Conservation (phyloP, 73 alveolate species). For the Tetrahymena elliotti region DNA sequence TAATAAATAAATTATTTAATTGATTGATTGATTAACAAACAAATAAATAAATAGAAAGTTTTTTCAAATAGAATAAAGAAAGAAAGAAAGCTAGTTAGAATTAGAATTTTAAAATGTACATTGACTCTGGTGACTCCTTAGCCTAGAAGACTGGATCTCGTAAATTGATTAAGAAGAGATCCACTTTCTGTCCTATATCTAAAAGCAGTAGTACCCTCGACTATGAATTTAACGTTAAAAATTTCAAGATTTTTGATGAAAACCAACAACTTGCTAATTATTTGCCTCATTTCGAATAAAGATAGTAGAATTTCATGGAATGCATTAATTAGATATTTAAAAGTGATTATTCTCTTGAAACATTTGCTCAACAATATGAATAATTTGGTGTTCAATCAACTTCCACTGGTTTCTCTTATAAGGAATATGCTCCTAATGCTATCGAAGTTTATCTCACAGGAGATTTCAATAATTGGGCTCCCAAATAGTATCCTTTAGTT, state of each 20-base stretch:
- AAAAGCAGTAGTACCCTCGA: not conserved
- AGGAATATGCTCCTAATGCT: slow-evolving; percentile 94
- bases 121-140: not conserved
- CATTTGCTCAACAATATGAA: slow-evolving; percentile 1
- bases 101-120: not conserved
- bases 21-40: too few species aligned
- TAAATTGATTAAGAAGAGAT: not conserved
- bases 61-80: not conserved
- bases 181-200: not conserved
- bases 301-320: not conserved
- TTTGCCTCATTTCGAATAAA: not conserved
- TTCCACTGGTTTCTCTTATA: slow-evolving; percentile 22
- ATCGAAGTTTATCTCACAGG: slow-evolving; percentile 72
- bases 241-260: not conserved
- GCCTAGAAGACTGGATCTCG: not conserved
- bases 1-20: too few species aligned
- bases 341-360: not conserved
- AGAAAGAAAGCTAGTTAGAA: not conserved
- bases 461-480: slow-evolving; percentile 53
- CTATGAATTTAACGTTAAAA: not conserved
- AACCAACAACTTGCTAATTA: not conserved
- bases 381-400: slow-evolving; percentile 14
- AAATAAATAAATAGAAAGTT: too few species aligned
- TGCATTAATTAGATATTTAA: not conserved
- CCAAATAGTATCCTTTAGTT: slow-evolving; percentile 27